A percentile compares a stretch with the other conserved stretches of the same genome.
phyloP scores from a whole-genome alignment of 2,329 filamentous ascomycete genomes.

The Alternaria brassicae region DNA sequence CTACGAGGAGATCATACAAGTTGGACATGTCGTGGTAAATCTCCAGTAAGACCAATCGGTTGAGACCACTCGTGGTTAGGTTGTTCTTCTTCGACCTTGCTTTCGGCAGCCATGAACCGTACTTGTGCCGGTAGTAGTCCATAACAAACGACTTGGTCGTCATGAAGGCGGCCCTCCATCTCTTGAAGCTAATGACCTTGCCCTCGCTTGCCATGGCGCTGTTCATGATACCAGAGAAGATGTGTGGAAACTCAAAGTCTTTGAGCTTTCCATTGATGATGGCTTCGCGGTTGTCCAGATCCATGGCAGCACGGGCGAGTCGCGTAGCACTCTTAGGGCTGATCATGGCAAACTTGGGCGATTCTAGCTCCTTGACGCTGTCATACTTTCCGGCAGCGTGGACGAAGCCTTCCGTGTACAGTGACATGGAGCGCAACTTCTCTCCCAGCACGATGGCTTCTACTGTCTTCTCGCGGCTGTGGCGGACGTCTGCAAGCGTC shows the following conservation, averaged over 20 bases:
- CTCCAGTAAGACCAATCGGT: conserved; percentile 79
- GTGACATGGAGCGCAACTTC: conserved; percentile 76
- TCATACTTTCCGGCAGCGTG: conserved; percentile 88
- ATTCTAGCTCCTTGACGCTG: conserved; percentile 72
- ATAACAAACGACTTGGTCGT: conserved; percentile 77
- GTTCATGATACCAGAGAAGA: conserved; percentile 87
- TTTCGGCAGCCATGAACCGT: conserved; percentile 87
- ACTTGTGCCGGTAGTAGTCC: conserved; percentile 71
- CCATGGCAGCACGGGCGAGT: conserved; percentile 82
- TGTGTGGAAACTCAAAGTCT: conserved; percentile 87
- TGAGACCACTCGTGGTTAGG: conserved; percentile 84
- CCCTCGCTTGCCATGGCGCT: conserved; percentile 80
- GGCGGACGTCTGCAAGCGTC: conserved; percentile 77
- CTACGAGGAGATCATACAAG: conserved; percentile 87
- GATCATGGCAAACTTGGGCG: conserved; percentile 73
- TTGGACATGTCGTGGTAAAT: conserved; percentile 86
- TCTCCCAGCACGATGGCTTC: conserved; percentile 91
- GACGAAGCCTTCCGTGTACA: conserved; percentile 92
- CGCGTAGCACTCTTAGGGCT: conserved; percentile 75
- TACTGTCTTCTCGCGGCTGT: conserved; percentile 85
- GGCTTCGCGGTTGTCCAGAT: conserved; percentile 75
- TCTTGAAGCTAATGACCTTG: conserved; percentile 80
- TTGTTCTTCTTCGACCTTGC: conserved; percentile 90
- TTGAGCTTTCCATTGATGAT: conserved; percentile 76
- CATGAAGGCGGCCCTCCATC: conserved; percentile 78